Conservation (phyloP, 257 asterid genomes). For the Solanum megistacrolobum region DNA sequence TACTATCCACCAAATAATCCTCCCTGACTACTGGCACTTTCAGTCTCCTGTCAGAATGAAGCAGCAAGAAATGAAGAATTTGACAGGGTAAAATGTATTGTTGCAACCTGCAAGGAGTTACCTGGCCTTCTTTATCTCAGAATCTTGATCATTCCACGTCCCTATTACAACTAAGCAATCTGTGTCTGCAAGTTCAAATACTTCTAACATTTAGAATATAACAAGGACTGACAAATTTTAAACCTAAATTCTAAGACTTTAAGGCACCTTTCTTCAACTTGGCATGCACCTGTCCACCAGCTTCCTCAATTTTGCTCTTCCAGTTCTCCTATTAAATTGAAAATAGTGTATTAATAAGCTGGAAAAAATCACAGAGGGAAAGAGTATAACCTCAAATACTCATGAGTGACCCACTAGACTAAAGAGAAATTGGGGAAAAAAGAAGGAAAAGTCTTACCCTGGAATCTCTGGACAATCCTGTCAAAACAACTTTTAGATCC, state of each 20-base stretch:
- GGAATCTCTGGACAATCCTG: constrained; percentile 40
- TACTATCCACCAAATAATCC: constrained; percentile 72
- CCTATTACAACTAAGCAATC: constrained; percentile 65
- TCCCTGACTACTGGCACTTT: constrained; percentile 76
- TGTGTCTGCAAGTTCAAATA: constrained; percentile 40
- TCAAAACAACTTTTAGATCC: constrained; percentile 52
- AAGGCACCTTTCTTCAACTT: constrained; percentile 60
- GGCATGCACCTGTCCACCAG: constrained; percentile 64
- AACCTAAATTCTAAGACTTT: constrained; percentile 3
- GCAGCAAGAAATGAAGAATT: background rate
- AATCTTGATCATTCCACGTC: constrained; percentile 29
- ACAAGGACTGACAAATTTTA: background rate
- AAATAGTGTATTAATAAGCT: background rate
- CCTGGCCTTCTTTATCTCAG: constrained; percentile 88
- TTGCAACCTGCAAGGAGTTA: constrained; percentile 22
- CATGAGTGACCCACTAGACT: background rate
- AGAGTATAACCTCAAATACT: background rate
- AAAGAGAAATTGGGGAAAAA: background rate
- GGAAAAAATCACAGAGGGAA: background rate
- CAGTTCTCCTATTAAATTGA: constrained; percentile 46
- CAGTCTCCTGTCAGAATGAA: constrained; percentile 63
- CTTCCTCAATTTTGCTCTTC: constrained; percentile 63
- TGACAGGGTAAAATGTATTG: background rate
- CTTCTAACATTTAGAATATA: background rate
- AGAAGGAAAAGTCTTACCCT: constrained; percentile 27